Conservation (phyloP, 331 rosid species). For the Cydonia oblonga region DNA sequence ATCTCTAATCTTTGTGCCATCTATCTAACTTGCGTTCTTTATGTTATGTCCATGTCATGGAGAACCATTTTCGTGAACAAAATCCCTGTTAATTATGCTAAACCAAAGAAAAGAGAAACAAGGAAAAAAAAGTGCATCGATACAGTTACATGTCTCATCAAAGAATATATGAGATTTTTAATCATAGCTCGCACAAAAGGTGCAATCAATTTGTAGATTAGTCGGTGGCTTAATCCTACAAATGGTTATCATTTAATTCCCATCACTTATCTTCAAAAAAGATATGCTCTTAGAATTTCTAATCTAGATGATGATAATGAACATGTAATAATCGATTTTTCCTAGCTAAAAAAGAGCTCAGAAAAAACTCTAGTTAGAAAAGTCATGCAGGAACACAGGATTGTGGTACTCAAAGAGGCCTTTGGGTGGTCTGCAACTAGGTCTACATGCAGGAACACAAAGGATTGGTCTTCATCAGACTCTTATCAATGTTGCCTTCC, state of each 20-base stretch:
- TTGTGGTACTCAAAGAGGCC: neutral
- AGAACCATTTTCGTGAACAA: neutral
- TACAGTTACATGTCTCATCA: constrained; percentile 18
- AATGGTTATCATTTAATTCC: constrained; percentile 5
- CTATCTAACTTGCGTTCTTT: neutral
- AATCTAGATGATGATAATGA: neutral
- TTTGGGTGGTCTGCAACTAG: constrained; percentile 3
- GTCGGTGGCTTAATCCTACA: constrained; percentile 37
- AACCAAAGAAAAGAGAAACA: neutral
- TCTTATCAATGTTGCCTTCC: neutral
- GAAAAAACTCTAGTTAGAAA: no score
- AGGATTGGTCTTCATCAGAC: neutral
- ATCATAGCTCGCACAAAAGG: constrained; percentile 20
- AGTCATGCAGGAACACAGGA: neutral
- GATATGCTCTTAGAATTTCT: neutral
- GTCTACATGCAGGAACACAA: neutral
- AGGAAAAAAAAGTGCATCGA: neutral
- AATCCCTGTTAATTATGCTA: neutral
- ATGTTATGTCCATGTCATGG: neutral
- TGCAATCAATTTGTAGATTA: constrained; percentile 21
- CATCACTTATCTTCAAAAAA: constrained; percentile 9
- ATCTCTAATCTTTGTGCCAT: neutral
- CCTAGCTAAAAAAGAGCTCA: no score
- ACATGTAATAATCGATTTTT: neutral
- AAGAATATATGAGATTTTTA: neutral